Percentiles rank a stretch among this genome's conserved stretches.
phyloP scores from a whole-genome alignment of 176 grass and related monocot species.

The Zoysia pacifica region DNA sequence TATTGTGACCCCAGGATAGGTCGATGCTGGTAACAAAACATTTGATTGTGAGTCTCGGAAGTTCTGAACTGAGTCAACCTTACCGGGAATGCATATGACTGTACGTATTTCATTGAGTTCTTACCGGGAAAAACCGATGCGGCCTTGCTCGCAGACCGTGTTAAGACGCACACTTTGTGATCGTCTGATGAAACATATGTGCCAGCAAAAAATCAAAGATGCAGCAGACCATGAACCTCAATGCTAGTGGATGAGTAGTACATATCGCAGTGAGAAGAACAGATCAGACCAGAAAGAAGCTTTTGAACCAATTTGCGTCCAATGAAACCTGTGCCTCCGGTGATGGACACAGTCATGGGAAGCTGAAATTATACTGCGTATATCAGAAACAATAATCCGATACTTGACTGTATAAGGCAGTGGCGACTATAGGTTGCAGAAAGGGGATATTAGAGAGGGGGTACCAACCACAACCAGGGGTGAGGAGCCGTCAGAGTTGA shows the following conservation, averaged over 20 bases:
- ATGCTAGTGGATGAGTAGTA: background rate
- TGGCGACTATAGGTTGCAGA: background rate
- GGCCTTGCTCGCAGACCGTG: conserved; percentile 67
- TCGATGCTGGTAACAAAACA: conserved; percentile 36
- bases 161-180: conserved; percentile 82
- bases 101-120: conserved; percentile 48
- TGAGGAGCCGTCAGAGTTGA: background rate
- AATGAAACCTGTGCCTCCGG: conserved; percentile 92
- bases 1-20: conserved; percentile 63
- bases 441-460: background rate
- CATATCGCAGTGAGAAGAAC: background rate
- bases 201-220: background rate
- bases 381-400: background rate
- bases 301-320: conserved; percentile 79
- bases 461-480: background rate
- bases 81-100: background rate
- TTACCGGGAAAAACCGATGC: conserved; percentile 80
- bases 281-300: conserved; percentile 62
- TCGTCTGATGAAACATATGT: conserved; percentile 42
- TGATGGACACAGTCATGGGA: conserved; percentile 75
- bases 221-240: background rate
- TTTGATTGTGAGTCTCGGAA: background rate
- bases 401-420: background rate
- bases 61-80: background rate
- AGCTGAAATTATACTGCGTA: conserved; percentile 34